These are phyloP conservation scores for Rhinocladiella mackenziei DNA, from an alignment of 2,329 filamentous ascomycete genomes.

Conservation along the genomic window DNA sequence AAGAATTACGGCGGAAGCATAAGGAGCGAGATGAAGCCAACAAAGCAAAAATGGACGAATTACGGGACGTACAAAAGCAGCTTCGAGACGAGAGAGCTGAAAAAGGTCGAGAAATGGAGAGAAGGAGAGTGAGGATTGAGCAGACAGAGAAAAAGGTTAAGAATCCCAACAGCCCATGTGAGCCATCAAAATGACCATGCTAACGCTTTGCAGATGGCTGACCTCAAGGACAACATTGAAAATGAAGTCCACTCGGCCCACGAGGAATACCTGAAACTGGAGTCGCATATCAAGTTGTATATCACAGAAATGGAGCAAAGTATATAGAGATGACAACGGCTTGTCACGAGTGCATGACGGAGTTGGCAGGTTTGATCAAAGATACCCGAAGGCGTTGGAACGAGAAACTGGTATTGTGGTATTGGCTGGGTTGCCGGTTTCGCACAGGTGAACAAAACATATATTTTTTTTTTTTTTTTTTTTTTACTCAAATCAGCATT, in stretches of 20 bases:
- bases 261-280: constrained; percentile 96
- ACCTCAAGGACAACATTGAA: constrained; percentile 96
- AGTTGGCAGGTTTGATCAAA: constrained; percentile 11
- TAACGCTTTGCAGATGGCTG: constrained; percentile 68
- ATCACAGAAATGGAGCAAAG: constrained; percentile 98
- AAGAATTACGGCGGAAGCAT: constrained; percentile 74
- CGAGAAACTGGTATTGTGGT: background rate
- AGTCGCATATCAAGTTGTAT: constrained; percentile 94
- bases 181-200: constrained; percentile 7
- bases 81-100: constrained; percentile 80
- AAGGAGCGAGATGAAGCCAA: constrained; percentile 76
- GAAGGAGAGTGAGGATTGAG: constrained; percentile 86
- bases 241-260: constrained; percentile 85
- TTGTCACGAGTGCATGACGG: constrained; percentile 20
- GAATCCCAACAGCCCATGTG: constrained; percentile 24
- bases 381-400: constrained; percentile 36
- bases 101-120: constrained; percentile 88
- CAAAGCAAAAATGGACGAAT: constrained; percentile 83
- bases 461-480: constrained; percentile 2
- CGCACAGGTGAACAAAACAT: constrained; percentile 4
- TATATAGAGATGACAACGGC: constrained; percentile 42
- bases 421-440: constrained; percentile 2
- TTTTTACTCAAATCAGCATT: constrained; percentile 16
- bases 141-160: constrained; percentile 97
- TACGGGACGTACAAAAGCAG: constrained; percentile 72